Percentiles rank a stretch among this genome's conserved stretches.
These are phyloP conservation scores for Pestalotiopsis sp. DNA, from an alignment of 2,329 filamentous ascomycete genomes.

Conservation along the genomic window DNA sequence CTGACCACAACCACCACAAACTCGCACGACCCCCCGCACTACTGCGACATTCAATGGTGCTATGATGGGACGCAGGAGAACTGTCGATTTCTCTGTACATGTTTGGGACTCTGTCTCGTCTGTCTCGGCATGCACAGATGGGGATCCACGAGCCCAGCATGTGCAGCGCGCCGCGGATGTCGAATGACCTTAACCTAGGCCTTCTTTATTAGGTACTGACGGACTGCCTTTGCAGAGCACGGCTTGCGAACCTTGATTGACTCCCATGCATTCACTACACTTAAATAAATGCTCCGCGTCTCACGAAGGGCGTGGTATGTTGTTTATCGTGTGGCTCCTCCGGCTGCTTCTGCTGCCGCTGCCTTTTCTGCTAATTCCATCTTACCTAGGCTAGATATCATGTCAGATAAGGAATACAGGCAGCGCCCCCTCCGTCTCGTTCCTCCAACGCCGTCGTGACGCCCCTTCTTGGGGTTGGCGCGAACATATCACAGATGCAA, in stretches of 20 bases:
- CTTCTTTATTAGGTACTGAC: not conserved
- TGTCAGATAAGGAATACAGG: not conserved
- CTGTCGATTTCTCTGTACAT: not conserved
- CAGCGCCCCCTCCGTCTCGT: not conserved
- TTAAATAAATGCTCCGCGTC: not conserved
- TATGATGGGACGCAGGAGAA: not conserved
- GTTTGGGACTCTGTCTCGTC: not conserved
- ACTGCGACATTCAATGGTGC: conserved; percentile 1
- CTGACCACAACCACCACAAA: not conserved
- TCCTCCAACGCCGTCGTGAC: not conserved
- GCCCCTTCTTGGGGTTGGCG: not conserved
- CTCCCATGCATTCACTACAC: not conserved
- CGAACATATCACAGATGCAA: not conserved
- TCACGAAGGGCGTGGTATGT: not conserved
- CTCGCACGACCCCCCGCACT: conserved; percentile 1
- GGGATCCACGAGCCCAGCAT: not conserved
- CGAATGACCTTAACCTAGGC: not conserved
- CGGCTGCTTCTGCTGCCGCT: not conserved
- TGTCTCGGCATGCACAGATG: not conserved
- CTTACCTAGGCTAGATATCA: not conserved
- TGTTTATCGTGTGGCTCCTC: not conserved
- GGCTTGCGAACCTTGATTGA: not conserved
- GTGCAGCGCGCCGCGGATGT: not conserved
- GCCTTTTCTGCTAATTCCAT: not conserved
- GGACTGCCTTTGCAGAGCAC: not conserved